phyloP scores from a whole-genome alignment of 2,329 filamentous ascomycete species.

The Fusarium concolor region DNA sequence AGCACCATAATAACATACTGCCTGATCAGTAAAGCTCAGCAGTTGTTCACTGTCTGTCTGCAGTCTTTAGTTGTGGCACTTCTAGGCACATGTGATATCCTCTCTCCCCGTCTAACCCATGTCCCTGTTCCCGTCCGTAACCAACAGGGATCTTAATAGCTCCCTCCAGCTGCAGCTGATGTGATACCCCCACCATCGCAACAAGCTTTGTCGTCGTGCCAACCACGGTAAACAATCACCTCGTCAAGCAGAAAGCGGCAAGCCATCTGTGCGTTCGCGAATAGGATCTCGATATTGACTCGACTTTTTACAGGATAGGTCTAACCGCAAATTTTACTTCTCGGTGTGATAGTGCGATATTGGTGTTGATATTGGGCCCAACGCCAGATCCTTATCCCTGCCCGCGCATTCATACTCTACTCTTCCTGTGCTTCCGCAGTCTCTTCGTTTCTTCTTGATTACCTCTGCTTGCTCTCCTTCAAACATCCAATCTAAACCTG shows the following conservation, averaged over 20 bases:
- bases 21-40: constrained; percentile 5
- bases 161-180: constrained; percentile 15
- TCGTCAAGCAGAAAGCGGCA: constrained; percentile 32
- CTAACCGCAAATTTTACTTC: constrained; percentile 27
- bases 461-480: constrained; percentile 1
- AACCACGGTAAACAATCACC: constrained; percentile 34
- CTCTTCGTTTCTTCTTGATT: neutral
- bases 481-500: constrained; percentile 27
- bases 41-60: neutral
- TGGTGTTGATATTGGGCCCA: neutral
- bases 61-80: constrained; percentile 12
- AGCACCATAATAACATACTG: neutral
- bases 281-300: constrained; percentile 12
- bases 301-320: constrained; percentile 22
- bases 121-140: constrained; percentile 21
- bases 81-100: constrained; percentile 24
- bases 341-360: constrained; percentile 15
- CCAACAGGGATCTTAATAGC: constrained; percentile 15
- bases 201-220: constrained; percentile 9
- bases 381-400: constrained; percentile 27
- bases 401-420: constrained; percentile 2
- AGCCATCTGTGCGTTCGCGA: constrained; percentile 15
- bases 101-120: constrained; percentile 4
- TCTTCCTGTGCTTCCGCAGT: constrained; percentile 11
- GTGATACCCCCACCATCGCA: constrained; percentile 22